A percentile compares a stretch with the other conserved stretches of the same genome.
Evolutionary conservation across 345 rosid genomes (phyloP).

Genomic region (Eucalyptus shirleyi): DNA sequence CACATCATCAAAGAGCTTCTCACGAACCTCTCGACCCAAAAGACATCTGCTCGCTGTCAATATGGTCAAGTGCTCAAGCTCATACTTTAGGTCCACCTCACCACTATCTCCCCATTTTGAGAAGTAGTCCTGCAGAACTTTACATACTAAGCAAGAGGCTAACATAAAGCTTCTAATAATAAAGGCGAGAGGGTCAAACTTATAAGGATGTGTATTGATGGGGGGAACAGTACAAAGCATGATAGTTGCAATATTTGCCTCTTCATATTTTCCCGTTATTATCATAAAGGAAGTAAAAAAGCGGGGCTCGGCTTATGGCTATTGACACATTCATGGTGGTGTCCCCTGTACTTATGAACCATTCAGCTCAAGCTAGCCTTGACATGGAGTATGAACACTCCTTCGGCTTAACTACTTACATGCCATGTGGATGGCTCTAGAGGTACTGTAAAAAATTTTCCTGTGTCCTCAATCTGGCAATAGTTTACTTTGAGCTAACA

Average conservation of each 20-base stretch:
- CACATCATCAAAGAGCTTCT: slow-evolving; percentile 90
- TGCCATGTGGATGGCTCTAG: neutral
- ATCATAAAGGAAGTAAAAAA: neutral
- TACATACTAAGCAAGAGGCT: neutral
- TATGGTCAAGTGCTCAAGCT: slow-evolving; percentile 89
- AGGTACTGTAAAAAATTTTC: neutral
- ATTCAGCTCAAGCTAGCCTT: neutral
- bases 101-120: slow-evolving; percentile 95
- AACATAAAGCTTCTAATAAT: neutral
- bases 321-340: neutral
- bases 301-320: neutral
- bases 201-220: neutral
- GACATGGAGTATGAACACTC: neutral
- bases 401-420: neutral
- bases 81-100: slow-evolving; percentile 81
- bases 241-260: neutral
- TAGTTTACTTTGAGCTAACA: neutral
- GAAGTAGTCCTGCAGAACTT: slow-evolving; percentile 60
- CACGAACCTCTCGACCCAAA: slow-evolving; percentile 86
- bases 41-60: slow-evolving; percentile 99
- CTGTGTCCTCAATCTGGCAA: neutral
- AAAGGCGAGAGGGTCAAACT: neutral
- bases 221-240: neutral
- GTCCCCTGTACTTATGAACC: neutral
- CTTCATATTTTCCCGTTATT: neutral